A percentile compares a stretch with the other conserved stretches of the same genome.
phyloP scores from a whole-genome alignment of 164 flowering plant genomes.

The grape (Vitis vinifera) region DNA sequence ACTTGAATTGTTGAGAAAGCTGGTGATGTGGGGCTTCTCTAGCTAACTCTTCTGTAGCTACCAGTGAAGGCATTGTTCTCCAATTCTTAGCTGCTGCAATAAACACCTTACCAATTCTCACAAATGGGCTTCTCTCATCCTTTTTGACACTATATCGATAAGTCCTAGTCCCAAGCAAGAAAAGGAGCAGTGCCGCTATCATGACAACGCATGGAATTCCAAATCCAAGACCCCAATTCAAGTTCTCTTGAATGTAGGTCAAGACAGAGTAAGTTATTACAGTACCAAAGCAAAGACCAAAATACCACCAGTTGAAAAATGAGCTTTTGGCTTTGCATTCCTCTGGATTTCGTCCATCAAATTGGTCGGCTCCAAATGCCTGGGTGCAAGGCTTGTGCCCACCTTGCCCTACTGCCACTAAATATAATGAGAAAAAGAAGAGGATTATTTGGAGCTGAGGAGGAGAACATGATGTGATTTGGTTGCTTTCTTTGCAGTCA shows the following conservation, averaged over 20 bases:
- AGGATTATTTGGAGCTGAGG: slow-evolving; percentile 5
- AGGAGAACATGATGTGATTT: slow-evolving; percentile 4
- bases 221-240: slow-evolving; percentile 27
- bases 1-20: slow-evolving; percentile 18
- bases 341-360: slow-evolving; percentile 18
- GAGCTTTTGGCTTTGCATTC: slow-evolving; percentile 22
- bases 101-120: slow-evolving; percentile 18
- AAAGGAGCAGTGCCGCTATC: slow-evolving; percentile 10
- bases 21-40: slow-evolving; percentile 2
- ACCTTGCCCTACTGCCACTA: slow-evolving; percentile 13
- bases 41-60: slow-evolving; percentile 6
- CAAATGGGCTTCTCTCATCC: slow-evolving; percentile 18
- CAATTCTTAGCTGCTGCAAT: slow-evolving; percentile 11
- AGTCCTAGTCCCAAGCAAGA: slow-evolving; percentile 16
- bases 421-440: slow-evolving; percentile 15
- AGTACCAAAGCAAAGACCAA: slow-evolving; percentile 6
- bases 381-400: slow-evolving; percentile 27
- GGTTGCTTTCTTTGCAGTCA: not conserved
- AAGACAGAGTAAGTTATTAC: slow-evolving; percentile 1
- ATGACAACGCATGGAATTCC: slow-evolving; percentile 15
- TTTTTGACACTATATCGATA: slow-evolving; percentile 12
- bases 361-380: slow-evolving; percentile 30
- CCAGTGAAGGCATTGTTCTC: slow-evolving; percentile 5
- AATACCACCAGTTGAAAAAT: slow-evolving; percentile 32
- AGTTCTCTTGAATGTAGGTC: slow-evolving; percentile 23